A percentile compares a stretch with the other conserved stretches of the same genome.
These are phyloP conservation scores for Xylaria sp. DNA, from an alignment of 2,329 filamentous ascomycete genomes.

Conservation along the genomic window DNA sequence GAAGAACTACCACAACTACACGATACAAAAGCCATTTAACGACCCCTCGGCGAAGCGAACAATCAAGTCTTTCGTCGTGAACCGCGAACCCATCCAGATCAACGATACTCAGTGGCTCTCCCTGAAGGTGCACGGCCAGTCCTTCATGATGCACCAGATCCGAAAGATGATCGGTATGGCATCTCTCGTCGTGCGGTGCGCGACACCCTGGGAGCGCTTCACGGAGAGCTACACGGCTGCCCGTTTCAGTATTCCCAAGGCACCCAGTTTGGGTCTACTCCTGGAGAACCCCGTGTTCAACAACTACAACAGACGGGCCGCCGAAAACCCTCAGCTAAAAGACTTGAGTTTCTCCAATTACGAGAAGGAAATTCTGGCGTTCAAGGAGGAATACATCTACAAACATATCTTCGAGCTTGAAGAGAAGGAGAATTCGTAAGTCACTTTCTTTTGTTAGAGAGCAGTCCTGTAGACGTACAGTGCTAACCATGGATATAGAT, in stretches of 20 bases:
- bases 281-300: conserved; percentile 91
- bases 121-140: conserved; percentile 93
- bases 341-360: conserved; percentile 74
- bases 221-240: conserved; percentile 64
- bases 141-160: conserved; percentile 99
- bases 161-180: conserved; percentile 98
- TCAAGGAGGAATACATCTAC: conserved; percentile 92
- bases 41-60: conserved; percentile 83
- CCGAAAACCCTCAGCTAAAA: conserved; percentile 56
- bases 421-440: conserved; percentile 79
- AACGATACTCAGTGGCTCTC: conserved; percentile 92
- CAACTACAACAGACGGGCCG: conserved; percentile 73
- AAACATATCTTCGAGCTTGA: conserved; percentile 86
- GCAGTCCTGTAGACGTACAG: conserved; percentile 11
- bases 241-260: conserved; percentile 86
- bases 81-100: conserved; percentile 72
- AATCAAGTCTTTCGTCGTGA: conserved; percentile 87
- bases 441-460: conserved; percentile 20
- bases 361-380: conserved; percentile 72
- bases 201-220: conserved; percentile 67
- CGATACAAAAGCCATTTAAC: conserved; percentile 73
- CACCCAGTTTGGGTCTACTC: conserved; percentile 79
- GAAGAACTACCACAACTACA: conserved; percentile 95
- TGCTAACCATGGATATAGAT: conserved; percentile 42
- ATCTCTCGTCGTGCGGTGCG: conserved; percentile 76